A percentile compares a stretch with the other conserved stretches of the same genome.
These are phyloP conservation scores for Inosperma sp. DNA, from an alignment of 768 basidiomycete genomes.

Conservation along the genomic window DNA sequence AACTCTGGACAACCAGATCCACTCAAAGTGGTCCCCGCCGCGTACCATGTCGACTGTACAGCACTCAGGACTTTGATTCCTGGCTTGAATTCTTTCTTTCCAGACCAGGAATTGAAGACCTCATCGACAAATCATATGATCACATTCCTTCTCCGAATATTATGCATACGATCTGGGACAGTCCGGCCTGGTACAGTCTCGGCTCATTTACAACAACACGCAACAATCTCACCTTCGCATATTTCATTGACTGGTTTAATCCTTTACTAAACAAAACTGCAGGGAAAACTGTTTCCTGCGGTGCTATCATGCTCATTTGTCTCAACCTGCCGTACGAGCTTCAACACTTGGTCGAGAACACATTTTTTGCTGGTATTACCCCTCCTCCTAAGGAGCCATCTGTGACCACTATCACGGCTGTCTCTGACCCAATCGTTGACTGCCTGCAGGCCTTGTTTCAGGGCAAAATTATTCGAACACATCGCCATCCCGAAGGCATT, in stretches of 20 bases:
- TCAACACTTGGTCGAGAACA: constrained; percentile 6
- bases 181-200: constrained; percentile 24
- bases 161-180: constrained; percentile 25
- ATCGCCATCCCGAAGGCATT: constrained; percentile 15
- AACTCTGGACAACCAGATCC: constrained; percentile 16
- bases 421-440: constrained; percentile 18
- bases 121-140: constrained; percentile 11
- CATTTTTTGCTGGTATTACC: constrained; percentile 16
- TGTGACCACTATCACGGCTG: constrained; percentile 15
- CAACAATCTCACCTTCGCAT: constrained; percentile 13
- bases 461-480: constrained; percentile 13
- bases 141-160: constrained; percentile 5
- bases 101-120: constrained; percentile 17
- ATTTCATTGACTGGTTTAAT: constrained; percentile 9
- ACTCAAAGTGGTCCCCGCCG: constrained; percentile 15
- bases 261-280: constrained; percentile 9
- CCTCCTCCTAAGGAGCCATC: constrained; percentile 20
- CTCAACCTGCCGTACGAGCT: constrained; percentile 17
- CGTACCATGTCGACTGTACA: constrained; percentile 21
- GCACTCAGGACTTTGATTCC: constrained; percentile 23
- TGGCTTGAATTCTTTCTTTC: constrained; percentile 29
- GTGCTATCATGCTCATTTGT: constrained; percentile 19
- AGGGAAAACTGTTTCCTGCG: constrained; percentile 13
- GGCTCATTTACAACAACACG: neutral
- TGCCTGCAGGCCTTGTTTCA: constrained; percentile 10